A percentile compares a stretch with the other conserved stretches of the same genome.
Evolutionary conservation across 345 rosid species (phyloP).

Genomic region (Syzygium aromaticum): DNA sequence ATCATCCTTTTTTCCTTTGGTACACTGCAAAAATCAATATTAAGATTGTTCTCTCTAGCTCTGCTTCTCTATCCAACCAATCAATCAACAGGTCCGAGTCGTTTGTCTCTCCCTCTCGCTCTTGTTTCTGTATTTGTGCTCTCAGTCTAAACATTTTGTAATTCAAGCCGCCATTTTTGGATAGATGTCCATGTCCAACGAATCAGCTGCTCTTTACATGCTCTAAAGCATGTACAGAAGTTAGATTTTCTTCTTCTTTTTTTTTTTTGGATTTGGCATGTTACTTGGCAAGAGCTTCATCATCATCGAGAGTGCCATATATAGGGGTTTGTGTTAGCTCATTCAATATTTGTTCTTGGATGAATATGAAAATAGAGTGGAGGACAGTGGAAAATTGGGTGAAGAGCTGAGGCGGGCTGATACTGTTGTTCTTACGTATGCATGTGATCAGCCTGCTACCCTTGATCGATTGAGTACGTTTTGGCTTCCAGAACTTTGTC

Average conservation of each 20-base stretch:
- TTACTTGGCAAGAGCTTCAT: background rate
- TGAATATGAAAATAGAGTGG: constrained; percentile 32
- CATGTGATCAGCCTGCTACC: constrained; percentile 55
- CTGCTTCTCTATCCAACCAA: background rate
- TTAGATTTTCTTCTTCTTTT: background rate
- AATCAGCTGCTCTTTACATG: background rate
- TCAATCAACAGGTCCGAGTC: background rate
- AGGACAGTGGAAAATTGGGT: constrained; percentile 52
- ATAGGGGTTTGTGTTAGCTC: background rate
- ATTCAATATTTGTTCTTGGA: background rate
- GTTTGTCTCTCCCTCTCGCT: background rate
- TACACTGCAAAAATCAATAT: too few relatives aligned
- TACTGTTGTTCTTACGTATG: constrained; percentile 78
- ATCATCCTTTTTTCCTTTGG: too few relatives aligned
- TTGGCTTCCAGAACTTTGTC: constrained; percentile 81
- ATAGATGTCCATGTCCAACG: background rate
- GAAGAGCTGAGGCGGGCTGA: constrained; percentile 73
- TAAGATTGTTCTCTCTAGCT: background rate
- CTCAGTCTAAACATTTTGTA: background rate
- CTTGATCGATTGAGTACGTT: constrained; percentile 55
- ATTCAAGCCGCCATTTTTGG: background rate
- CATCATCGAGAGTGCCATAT: constrained; percentile 6
- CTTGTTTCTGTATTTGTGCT: background rate
- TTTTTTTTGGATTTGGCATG: background rate
- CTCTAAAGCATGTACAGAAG: background rate